Conservation (phyloP, 2,329 filamentous ascomycete species). For the Exophiala mesophila region DNA sequence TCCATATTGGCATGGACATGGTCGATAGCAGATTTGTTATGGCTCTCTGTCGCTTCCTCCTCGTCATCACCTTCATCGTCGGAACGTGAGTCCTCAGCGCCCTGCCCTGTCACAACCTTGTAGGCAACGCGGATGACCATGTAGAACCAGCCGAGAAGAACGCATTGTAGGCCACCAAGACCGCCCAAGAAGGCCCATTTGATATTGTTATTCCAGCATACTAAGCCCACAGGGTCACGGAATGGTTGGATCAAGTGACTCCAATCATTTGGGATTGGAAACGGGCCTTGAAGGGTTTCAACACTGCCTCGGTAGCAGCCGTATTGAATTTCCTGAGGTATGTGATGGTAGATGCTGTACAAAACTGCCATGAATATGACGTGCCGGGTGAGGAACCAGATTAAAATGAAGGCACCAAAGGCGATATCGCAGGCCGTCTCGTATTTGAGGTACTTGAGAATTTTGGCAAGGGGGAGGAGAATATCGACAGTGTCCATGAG, state of each 20-base stretch:
- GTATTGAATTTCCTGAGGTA: constrained; percentile 56
- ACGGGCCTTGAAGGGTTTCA: constrained; percentile 52
- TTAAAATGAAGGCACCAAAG: constrained; percentile 79
- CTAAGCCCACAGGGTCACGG: constrained; percentile 61
- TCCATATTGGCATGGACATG: constrained; percentile 16
- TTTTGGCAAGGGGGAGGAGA: constrained; percentile 85
- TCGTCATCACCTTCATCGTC: constrained; percentile 75
- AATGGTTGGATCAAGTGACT: constrained; percentile 70
- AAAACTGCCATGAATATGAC: constrained; percentile 71
- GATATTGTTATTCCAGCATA: constrained; percentile 75
- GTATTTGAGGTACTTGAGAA: constrained; percentile 82
- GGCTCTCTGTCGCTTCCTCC: constrained; percentile 41
- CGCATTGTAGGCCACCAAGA: constrained; percentile 70
- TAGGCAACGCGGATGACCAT: constrained; percentile 82
- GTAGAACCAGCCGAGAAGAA: constrained; percentile 82
- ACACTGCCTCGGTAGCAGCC: constrained; percentile 66
- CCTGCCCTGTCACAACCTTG: constrained; percentile 68
- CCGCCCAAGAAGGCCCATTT: constrained; percentile 71
- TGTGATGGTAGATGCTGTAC: constrained; percentile 72
- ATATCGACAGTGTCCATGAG: constrained; percentile 94
- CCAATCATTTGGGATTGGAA: constrained; percentile 48
- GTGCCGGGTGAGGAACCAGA: constrained; percentile 81
- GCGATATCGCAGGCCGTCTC: constrained; percentile 70
- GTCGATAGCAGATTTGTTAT: constrained; percentile 10
- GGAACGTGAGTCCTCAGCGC: constrained; percentile 80